Evolutionary conservation across 2,329 filamentous ascomycete species (phyloP).

Genomic region (Dryadomyces quercus-mongolicae): DNA sequence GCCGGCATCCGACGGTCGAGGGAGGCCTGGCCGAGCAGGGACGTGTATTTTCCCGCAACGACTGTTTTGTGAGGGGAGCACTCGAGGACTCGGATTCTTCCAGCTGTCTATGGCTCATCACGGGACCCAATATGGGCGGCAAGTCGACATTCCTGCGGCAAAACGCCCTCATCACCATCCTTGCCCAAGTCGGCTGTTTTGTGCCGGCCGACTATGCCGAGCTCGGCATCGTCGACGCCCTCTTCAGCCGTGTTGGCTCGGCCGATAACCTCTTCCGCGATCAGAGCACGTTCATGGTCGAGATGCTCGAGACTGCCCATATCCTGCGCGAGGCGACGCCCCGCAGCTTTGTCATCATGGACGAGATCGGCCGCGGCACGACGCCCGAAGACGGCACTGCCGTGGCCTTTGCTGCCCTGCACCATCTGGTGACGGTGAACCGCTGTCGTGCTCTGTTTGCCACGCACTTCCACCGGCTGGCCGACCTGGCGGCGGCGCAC

Average conservation of each 20-base stretch:
- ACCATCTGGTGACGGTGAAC: constrained; percentile 71
- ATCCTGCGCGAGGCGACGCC: constrained; percentile 79
- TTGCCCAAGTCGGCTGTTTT: constrained; percentile 86
- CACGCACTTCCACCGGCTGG: constrained; percentile 82
- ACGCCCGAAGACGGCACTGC: constrained; percentile 87
- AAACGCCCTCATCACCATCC: constrained; percentile 85
- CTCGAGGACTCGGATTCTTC: too few species aligned
- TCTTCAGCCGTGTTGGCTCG: constrained; percentile 87
- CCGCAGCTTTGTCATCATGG: constrained; percentile 91
- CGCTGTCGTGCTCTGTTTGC: constrained; percentile 76
- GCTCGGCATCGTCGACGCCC: constrained; percentile 85
- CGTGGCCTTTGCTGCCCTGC: constrained; percentile 76
- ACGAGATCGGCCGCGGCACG: constrained; percentile 90
- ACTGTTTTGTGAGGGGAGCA: constrained; percentile 50
- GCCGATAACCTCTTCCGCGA: constrained; percentile 91
- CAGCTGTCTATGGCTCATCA: constrained; percentile 54
- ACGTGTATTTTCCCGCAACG: constrained; percentile 53
- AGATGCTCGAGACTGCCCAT: constrained; percentile 92
- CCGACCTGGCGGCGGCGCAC: constrained; percentile 56
- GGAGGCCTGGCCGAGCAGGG: constrained; percentile 61
- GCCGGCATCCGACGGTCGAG: constrained; percentile 88
- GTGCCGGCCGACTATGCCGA: constrained; percentile 81
- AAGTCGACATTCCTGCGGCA: constrained; percentile 95
- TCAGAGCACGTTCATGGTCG: constrained; percentile 98
- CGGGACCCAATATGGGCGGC: constrained; percentile 94